Evolutionary conservation across 352 stramenopile species (phyloP).

Genomic region (Thraustochytrium aureum): DNA sequence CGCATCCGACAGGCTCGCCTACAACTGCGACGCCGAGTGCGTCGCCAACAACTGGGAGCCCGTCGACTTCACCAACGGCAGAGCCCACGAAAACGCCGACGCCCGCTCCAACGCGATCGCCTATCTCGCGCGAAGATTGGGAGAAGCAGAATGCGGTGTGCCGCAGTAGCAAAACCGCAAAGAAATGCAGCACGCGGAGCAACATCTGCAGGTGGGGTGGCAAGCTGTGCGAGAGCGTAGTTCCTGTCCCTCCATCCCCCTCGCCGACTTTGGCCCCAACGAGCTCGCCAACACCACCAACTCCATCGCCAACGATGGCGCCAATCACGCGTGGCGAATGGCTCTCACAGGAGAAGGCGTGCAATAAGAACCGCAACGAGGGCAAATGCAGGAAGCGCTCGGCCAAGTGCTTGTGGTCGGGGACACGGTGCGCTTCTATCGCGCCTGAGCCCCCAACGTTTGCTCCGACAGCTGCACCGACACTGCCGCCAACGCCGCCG

Average conservation of each 20-base stretch:
- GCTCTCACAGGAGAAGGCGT: neutral
- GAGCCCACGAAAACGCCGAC: neutral
- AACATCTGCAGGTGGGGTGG: neutral
- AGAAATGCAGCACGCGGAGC: neutral
- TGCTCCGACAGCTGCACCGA: neutral
- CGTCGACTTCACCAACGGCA: neutral
- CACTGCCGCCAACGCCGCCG: neutral
- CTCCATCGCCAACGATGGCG: neutral
- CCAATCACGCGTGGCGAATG: neutral
- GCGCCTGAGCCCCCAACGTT: neutral
- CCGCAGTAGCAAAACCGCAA: neutral
- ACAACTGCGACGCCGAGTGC: neutral
- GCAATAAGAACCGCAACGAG: neutral
- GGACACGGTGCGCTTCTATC: neutral
- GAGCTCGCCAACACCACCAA: neutral
- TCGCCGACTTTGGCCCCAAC: neutral
- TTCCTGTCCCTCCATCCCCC: neutral
- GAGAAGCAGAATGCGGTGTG: neutral
- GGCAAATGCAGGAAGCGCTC: neutral
- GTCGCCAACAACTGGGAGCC: neutral
- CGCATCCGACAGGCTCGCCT: neutral
- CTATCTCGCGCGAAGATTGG: neutral
- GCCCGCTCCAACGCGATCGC: neutral
- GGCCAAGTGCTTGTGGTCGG: neutral
- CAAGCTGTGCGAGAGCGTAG: neutral